phyloP scores from a whole-genome alignment of 148 eudicot species.

The Talinum fruticosum region DNA sequence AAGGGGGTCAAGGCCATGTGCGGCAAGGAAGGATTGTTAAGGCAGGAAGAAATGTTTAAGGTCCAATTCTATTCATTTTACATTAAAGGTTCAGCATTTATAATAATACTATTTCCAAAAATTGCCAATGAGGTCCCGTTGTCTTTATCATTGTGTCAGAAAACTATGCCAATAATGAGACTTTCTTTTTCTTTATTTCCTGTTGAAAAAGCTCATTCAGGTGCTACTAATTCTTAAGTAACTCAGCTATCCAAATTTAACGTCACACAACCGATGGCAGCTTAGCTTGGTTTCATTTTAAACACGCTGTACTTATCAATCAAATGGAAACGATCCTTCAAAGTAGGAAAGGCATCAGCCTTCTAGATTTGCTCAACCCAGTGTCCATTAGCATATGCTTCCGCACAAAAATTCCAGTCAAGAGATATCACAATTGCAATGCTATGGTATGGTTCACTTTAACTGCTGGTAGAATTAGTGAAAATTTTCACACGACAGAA shows the following conservation, averaged over 20 bases:
- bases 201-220: no score
- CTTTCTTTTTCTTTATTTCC: no score
- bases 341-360: neutral
- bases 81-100: neutral
- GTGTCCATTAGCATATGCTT: neutral
- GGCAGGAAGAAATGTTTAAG: neutral
- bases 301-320: neutral
- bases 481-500: neutral
- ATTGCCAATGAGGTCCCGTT: neutral
- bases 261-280: neutral
- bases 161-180: neutral
- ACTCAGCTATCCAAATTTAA: neutral
- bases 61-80: neutral
- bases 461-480: neutral
- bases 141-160: neutral
- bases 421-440: neutral
- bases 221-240: neutral
- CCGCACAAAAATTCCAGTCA: neutral
- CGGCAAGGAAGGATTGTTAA: neutral
- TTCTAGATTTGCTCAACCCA: no score
- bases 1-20: neutral
- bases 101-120: neutral
- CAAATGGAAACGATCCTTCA: neutral
- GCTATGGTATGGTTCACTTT: neutral
- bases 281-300: neutral